Evolutionary conservation across 2,329 filamentous ascomycete species (phyloP).

Genomic region (Parastagonospora avenae): DNA sequence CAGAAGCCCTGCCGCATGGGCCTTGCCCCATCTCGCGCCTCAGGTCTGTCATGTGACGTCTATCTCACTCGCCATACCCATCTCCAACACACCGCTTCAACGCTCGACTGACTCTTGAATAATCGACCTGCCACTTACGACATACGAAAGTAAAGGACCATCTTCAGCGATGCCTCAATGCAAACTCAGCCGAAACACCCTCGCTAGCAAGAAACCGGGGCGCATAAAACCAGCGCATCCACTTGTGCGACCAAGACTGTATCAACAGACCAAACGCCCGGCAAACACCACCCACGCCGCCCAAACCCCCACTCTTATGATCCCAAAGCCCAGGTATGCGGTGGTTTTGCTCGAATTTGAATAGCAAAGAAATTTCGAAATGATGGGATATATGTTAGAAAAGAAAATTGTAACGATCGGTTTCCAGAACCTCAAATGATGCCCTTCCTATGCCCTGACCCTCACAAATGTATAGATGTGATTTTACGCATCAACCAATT

Average conservation of each 20-base stretch:
- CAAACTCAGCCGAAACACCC: not conserved
- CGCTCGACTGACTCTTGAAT: not conserved
- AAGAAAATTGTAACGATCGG: not conserved
- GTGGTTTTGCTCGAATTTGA: too few species aligned
- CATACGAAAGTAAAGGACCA: not conserved
- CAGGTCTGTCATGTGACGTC: not conserved
- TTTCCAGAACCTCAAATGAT: not conserved
- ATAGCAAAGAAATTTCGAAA: too few species aligned
- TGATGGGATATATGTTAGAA: not conserved
- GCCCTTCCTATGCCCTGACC: not conserved
- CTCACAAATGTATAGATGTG: not conserved
- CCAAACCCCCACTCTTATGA: not conserved
- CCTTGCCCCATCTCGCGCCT: too few species aligned
- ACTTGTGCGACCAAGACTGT: conserved; percentile 5
- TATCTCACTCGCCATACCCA: not conserved
- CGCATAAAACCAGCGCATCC: conserved; percentile 6
- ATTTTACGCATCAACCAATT: conserved; percentile 41
- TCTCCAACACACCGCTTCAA: not conserved
- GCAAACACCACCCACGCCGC: not conserved
- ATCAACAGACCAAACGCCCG: conserved; percentile 5
- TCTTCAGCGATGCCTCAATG: not conserved
- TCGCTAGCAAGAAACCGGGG: conserved; percentile 2
- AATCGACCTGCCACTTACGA: not conserved
- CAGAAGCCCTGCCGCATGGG: too few species aligned
- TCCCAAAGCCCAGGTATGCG: too few species aligned